phyloP scores from a whole-genome alignment of 208 protist genomes.

The Wallacemonas rigidus region DNA sequence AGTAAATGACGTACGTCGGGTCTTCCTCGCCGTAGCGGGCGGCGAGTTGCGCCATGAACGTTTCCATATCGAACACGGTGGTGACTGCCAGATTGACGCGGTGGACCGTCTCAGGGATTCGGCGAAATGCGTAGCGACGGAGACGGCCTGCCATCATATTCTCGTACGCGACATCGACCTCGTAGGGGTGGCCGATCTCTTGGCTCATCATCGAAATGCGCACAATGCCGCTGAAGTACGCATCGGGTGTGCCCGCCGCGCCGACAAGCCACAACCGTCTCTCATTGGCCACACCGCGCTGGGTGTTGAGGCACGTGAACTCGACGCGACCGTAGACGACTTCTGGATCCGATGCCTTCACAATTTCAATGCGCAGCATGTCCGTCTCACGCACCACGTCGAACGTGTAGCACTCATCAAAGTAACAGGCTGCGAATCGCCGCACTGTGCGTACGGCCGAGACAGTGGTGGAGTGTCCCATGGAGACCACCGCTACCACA shows the following conservation, averaged over 20 bases:
- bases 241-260: conserved; percentile 55
- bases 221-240: conserved; percentile 81
- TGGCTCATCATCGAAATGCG: conserved; percentile 63
- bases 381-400: conserved; percentile 85
- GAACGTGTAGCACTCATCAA: conserved; percentile 70
- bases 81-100: conserved; percentile 69
- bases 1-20: conserved; percentile 67
- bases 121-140: conserved; percentile 60
- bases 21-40: conserved; percentile 68
- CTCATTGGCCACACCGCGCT: conserved; percentile 57
- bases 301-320: conserved; percentile 79
- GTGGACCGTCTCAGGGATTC: conserved; percentile 71
- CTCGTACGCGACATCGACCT: conserved; percentile 50
- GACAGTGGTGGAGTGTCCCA: conserved; percentile 52
- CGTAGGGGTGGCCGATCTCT: conserved; percentile 67
- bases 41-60: conserved; percentile 71
- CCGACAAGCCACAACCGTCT: conserved; percentile 70
- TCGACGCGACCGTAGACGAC: conserved; percentile 78
- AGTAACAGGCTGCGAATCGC: conserved; percentile 45
- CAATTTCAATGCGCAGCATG: conserved; percentile 76
- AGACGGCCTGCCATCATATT: conserved; percentile 66
- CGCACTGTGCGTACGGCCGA: conserved; percentile 46
- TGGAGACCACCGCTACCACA: conserved; percentile 64
- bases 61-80: conserved; percentile 86
- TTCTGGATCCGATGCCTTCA: conserved; percentile 36